Percentiles rank a stretch among this genome's conserved stretches.
Evolutionary conservation across 306 rosid species (phyloP).

Genomic region (Abrus precatorius): DNA sequence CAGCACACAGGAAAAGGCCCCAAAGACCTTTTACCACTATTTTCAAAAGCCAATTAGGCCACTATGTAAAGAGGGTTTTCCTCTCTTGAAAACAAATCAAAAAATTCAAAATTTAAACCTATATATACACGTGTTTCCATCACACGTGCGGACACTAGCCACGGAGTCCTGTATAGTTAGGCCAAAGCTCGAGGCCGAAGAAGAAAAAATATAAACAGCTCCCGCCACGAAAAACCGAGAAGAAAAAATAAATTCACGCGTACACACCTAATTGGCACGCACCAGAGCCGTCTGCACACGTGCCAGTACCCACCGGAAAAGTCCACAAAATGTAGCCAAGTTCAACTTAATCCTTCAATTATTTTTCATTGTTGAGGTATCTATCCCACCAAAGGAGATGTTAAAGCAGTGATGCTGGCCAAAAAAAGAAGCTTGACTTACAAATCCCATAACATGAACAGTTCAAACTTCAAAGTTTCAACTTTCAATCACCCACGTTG

Average conservation of each 20-base stretch:
- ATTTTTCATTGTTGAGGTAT: slow-evolving; percentile 10
- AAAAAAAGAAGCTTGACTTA: slow-evolving; percentile 56
- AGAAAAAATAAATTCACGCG: slow-evolving; percentile 38
- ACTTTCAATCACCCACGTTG: slow-evolving; percentile 21
- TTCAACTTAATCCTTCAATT: slow-evolving; percentile 33
- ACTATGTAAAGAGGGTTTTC: slow-evolving; percentile 41
- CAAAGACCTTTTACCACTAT: slow-evolving; percentile 63
- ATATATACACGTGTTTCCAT: slow-evolving; percentile 59
- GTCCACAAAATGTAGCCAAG: slow-evolving; percentile 49
- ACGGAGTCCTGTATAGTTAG: slow-evolving; percentile 53
- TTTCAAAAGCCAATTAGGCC: slow-evolving; percentile 48
- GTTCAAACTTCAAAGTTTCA: slow-evolving; percentile 45
- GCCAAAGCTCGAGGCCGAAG: slow-evolving; percentile 58
- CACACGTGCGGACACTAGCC: slow-evolving; percentile 56
- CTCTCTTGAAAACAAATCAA: slow-evolving; percentile 44
- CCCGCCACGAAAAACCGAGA: slow-evolving; percentile 52
- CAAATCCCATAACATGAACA: slow-evolving; percentile 40
- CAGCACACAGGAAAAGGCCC: slow-evolving; percentile 76
- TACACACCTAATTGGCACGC: slow-evolving; percentile 54
- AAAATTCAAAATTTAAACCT: slow-evolving; percentile 38
- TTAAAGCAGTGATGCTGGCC: slow-evolving; percentile 40
- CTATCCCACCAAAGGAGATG: slow-evolving; percentile 42
- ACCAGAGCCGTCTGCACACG: slow-evolving; percentile 50
- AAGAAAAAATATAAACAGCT: slow-evolving; percentile 40
- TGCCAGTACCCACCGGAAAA: slow-evolving; percentile 46